phyloP scores from a whole-genome alignment of 768 basidiomycete species.

The Tylopilus sp. region DNA sequence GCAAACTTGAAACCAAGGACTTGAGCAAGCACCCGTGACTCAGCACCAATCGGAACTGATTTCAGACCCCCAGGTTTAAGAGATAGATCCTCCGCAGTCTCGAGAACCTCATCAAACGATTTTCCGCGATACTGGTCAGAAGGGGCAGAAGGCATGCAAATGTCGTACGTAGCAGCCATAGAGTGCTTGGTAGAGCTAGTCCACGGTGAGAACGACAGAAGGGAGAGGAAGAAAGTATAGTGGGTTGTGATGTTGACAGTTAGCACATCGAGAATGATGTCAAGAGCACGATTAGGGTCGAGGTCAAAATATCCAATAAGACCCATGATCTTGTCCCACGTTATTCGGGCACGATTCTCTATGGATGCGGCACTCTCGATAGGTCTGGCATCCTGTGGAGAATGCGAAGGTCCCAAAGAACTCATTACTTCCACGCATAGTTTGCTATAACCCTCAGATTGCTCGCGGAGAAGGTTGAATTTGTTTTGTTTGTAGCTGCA shows the following conservation, averaged over 20 bases:
- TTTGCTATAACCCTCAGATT: conserved; percentile 96
- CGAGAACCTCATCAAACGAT: conserved; percentile 63
- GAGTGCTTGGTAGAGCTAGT: conserved; percentile 43
- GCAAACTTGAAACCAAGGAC: conserved; percentile 97
- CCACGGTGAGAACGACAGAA: conserved; percentile 90
- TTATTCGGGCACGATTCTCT: conserved; percentile 60
- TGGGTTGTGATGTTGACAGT: conserved; percentile 79
- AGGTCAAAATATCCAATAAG: conserved; percentile 96
- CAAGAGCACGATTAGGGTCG: conserved; percentile 90
- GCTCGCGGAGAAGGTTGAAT: conserved; percentile 95
- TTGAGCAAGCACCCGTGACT: conserved; percentile 74
- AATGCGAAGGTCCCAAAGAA: conserved; percentile 72
- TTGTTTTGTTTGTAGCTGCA: conserved; percentile 96
- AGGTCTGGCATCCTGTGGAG: conserved; percentile 60
- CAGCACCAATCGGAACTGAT: conserved; percentile 23
- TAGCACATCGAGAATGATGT: conserved; percentile 90
- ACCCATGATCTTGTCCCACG: conserved; percentile 83
- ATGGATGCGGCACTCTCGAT: conserved; percentile 55
- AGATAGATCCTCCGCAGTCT: conserved; percentile 42
- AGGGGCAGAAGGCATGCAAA: conserved; percentile 37
- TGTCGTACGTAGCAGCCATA: conserved; percentile 23
- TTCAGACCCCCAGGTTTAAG: conserved; percentile 2
- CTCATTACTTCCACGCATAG: conserved; percentile 81
- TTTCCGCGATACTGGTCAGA: conserved; percentile 51
- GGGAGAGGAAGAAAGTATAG: conserved; percentile 82